Percentiles rank a stretch among this genome's conserved stretches.
These are phyloP conservation scores for Chrysoporthe austroafricana DNA, from an alignment of 2,329 filamentous ascomycete species.

Conservation along the genomic window DNA sequence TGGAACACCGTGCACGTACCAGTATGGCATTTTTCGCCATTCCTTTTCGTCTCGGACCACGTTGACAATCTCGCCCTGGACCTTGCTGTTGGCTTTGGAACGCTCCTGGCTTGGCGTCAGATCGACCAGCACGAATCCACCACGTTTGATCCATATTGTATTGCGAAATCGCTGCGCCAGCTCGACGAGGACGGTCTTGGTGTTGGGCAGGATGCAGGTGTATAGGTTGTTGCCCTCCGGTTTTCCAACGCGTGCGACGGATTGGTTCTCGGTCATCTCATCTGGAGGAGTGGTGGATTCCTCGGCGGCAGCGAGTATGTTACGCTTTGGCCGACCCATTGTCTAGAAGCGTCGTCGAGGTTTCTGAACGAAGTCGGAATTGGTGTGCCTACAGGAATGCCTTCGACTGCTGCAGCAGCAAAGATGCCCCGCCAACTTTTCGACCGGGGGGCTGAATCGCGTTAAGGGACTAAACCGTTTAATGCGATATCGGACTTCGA, in stretches of 20 bases:
- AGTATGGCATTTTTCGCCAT: constrained; percentile 89
- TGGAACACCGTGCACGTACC: constrained; percentile 56
- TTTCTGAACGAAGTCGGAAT: background rate
- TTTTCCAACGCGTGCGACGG: constrained; percentile 77
- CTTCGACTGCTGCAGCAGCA: background rate
- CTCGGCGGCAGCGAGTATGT: constrained; percentile 76
- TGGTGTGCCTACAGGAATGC: background rate
- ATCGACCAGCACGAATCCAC: constrained; percentile 85
- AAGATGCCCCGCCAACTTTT: constrained; percentile 23
- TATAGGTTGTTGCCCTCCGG: constrained; percentile 91
- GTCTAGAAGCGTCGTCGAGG: background rate
- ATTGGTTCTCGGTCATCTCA: constrained; percentile 62
- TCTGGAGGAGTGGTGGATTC: constrained; percentile 66
- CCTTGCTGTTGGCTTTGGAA: constrained; percentile 66
- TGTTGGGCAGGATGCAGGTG: constrained; percentile 71
- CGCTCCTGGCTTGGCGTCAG: constrained; percentile 63
- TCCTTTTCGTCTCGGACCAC: constrained; percentile 88
- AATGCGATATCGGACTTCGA: constrained; percentile 7
- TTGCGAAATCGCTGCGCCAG: constrained; percentile 85
- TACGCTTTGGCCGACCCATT: constrained; percentile 79
- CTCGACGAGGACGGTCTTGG: constrained; percentile 73
- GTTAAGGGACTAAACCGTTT: constrained; percentile 3
- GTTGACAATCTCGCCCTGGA: constrained; percentile 89
- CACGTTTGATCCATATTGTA: constrained; percentile 90
- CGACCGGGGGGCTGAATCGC: background rate